A percentile compares a stretch with the other conserved stretches of the same genome.
Evolutionary conservation across 805 yeast genomes (phyloP).

Genomic region (Deakozyma indianensis): DNA sequence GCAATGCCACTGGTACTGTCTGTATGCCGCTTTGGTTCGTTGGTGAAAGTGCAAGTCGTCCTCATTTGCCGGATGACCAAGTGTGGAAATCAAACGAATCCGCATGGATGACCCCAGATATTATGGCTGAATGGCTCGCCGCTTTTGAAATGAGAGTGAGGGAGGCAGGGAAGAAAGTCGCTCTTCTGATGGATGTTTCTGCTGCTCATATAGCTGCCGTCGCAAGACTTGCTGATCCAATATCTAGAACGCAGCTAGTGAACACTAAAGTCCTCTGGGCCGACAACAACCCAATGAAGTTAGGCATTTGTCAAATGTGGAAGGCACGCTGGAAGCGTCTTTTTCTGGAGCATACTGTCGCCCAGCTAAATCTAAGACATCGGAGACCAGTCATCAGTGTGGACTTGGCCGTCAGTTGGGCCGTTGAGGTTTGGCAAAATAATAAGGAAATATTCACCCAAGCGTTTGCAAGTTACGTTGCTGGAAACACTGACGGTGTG

Average conservation of each 20-base stretch:
- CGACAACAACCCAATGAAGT: not conserved
- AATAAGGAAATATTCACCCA: not conserved
- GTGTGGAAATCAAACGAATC: not conserved
- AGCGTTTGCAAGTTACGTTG: not conserved
- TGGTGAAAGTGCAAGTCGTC: not conserved
- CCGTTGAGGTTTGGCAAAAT: not conserved
- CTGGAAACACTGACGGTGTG: not conserved
- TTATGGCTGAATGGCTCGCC: not conserved
- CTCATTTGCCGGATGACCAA: not conserved
- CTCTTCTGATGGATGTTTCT: not conserved
- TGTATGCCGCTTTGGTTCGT: not conserved
- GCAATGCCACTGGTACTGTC: not conserved
- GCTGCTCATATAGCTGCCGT: not conserved
- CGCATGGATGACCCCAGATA: not conserved
- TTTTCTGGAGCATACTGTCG: not conserved
- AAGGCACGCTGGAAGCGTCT: not conserved
- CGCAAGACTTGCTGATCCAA: not conserved
- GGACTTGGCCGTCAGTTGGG: not conserved
- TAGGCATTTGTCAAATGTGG: not conserved
- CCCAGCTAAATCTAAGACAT: not conserved
- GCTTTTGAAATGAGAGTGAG: not conserved
- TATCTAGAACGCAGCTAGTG: not conserved
- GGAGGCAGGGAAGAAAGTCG: not conserved
- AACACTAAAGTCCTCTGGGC: not conserved
- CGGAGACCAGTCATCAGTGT: not conserved